Conservation (phyloP, 176 grass and related monocot genomes). For the Hsuehochloa calcarea region DNA sequence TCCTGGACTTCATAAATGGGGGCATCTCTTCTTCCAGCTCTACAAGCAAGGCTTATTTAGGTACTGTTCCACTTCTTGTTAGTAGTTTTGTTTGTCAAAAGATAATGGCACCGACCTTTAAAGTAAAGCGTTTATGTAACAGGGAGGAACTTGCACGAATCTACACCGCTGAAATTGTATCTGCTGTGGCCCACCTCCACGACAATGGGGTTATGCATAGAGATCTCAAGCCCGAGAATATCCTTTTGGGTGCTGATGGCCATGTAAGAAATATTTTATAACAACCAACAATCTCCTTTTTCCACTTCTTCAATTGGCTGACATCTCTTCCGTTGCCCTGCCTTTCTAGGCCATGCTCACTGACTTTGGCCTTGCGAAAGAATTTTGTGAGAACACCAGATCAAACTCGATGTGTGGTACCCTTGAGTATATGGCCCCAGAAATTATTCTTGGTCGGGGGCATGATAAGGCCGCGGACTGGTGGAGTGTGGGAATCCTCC, state of each 20-base stretch:
- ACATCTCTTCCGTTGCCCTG: neutral
- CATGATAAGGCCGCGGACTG: slow-evolving; percentile 97
- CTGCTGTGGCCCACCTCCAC: slow-evolving; percentile 88
- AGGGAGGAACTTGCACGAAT: slow-evolving; percentile 91
- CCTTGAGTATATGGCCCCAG: slow-evolving; percentile 94
- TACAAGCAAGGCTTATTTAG: slow-evolving; percentile 95
- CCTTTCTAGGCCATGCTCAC: slow-evolving; percentile 82
- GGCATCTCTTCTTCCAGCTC: slow-evolving; percentile 96
- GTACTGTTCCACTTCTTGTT: slow-evolving; percentile 34
- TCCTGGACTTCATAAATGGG: slow-evolving; percentile 96
- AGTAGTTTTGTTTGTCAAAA: slow-evolving; percentile 11
- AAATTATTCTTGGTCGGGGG: slow-evolving; percentile 80
- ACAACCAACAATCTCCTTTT: neutral
- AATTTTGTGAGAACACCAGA: slow-evolving; percentile 83
- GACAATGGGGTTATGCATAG: slow-evolving; percentile 93
- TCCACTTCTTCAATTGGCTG: neutral
- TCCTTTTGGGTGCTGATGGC: slow-evolving; percentile 79
- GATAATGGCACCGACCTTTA: neutral
- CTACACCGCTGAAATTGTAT: slow-evolving; percentile 93
- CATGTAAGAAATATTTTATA: slow-evolving; percentile 64
- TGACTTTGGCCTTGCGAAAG: slow-evolving; percentile 92
- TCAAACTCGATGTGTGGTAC: slow-evolving; percentile 95
- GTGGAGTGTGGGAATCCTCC: slow-evolving; percentile 96
- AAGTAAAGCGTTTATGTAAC: slow-evolving; percentile 24
- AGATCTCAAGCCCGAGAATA: slow-evolving; percentile 98